phyloP scores from a whole-genome alignment of 2,329 filamentous ascomycete species.

The Nemania abortiva region DNA sequence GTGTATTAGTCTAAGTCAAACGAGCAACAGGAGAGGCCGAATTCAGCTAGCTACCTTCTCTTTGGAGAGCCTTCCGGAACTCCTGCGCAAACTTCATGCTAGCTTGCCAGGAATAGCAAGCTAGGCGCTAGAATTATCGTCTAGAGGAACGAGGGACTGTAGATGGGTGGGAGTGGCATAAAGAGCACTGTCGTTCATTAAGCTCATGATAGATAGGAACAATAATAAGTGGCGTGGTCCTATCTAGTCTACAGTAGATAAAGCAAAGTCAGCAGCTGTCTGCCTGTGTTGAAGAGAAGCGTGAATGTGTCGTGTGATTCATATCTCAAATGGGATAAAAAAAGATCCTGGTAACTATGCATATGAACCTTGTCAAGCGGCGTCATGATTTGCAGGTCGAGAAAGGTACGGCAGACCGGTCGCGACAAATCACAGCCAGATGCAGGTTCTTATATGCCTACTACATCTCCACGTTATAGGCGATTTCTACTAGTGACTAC shows the following conservation, averaged over 20 bases:
- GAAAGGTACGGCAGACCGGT: not conserved
- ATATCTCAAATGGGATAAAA: slow-evolving; percentile 23
- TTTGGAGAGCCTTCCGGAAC: slow-evolving; percentile 76
- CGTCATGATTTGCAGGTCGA: not conserved
- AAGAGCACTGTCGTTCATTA: not conserved
- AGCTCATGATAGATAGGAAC: slow-evolving; percentile 17
- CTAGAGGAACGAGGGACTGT: not conserved
- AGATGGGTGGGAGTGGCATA: not conserved
- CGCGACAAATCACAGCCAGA: not conserved
- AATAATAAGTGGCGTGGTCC: not conserved
- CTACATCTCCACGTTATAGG: not conserved
- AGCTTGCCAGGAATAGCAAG: not conserved
- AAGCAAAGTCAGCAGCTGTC: not conserved
- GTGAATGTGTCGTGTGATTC: slow-evolving; percentile 29
- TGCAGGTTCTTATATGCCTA: not conserved
- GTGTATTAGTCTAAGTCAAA: slow-evolving; percentile 15
- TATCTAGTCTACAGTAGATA: not conserved
- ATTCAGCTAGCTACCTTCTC: slow-evolving; percentile 62
- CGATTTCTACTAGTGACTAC: too few relatives aligned
- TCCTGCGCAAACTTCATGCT: slow-evolving; percentile 88
- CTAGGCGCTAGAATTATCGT: not conserved
- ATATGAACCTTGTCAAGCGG: not conserved
- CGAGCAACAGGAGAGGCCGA: not conserved
- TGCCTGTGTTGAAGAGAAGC: slow-evolving; percentile 1
- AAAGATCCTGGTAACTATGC: not conserved